Evolutionary conservation across 139 green algal genomes (phyloP).

Genomic region (Diplosphaera chodatii): DNA sequence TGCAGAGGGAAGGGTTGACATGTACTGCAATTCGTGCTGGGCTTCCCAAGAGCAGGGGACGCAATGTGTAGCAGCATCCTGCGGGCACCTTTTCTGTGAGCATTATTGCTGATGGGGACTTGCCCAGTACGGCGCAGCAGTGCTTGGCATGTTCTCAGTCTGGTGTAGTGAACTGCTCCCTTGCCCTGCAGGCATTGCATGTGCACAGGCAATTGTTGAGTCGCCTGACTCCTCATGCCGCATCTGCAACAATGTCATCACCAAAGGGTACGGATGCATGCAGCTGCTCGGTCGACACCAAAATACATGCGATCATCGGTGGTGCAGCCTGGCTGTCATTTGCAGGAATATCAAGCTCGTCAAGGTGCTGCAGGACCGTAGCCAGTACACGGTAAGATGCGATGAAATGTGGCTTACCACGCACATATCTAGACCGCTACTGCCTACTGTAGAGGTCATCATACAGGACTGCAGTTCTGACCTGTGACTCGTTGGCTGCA

Average conservation of each 20-base stretch:
- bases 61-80: constrained; percentile 39
- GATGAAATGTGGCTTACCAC: not conserved
- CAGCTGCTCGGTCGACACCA: not conserved
- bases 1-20: not conserved
- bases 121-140: not conserved
- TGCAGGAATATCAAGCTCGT: constrained; percentile 51
- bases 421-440: too few species aligned
- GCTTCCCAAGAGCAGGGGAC: constrained; percentile 30
- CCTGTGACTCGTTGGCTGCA: too few species aligned
- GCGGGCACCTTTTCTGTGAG: constrained; percentile 59
- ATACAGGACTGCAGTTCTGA: too few species aligned
- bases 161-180: not conserved
- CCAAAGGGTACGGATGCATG: constrained; percentile 39
- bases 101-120: too few species aligned
- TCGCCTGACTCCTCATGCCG: constrained; percentile 37
- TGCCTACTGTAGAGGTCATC: too few species aligned
- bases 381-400: constrained; percentile 19
- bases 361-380: constrained; percentile 22
- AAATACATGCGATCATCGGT: not conserved
- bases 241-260: constrained; percentile 45
- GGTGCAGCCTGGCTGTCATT: not conserved
- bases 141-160: not conserved
- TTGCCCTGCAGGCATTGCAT: constrained; percentile 35
- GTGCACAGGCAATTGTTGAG: constrained; percentile 45
- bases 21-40: constrained; percentile 53